Evolutionary conservation across 331 rosid species (phyloP), one percentile per base, ranked within the genome.

Genomic region (Ulmus americana): DNA sequence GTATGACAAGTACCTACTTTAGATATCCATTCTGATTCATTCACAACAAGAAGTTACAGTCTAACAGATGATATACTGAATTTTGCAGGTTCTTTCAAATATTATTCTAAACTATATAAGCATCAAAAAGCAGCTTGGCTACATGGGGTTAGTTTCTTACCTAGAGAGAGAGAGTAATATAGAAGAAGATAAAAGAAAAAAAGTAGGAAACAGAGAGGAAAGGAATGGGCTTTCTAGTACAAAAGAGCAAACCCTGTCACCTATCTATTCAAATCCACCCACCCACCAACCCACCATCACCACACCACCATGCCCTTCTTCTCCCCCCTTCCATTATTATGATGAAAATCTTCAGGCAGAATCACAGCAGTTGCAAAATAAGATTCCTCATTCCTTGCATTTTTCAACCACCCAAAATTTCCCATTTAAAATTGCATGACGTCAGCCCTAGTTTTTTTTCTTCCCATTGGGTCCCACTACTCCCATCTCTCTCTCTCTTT

Each of bases 291-390:
- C 76, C 68, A 78, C 78, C 69, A 74, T 77, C 78, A 70, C 70
- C 51, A 72, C 72, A 59, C 78, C 84, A 77, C 72, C 65, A 54
- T 12, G 47, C 75, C 80, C 67, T 71, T 48, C 15, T 10, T 77
- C 75, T 63, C 46, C 72, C 55, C 50, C 39, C 45, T 73, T 61
- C 79, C 77, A 85, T 74, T 68, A 74, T 63, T 68, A 80, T 75
- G 78, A 79, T 77, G 68, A 72, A 88, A 80, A 88, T 88, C 95
- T 90, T 70, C 73, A 62, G 74, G 74, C 84, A 87, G 95, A 90
- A 90, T 87, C 94, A 74, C 89, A 66, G 74, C 91, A 82, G 94
- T 78, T 9, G 64, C 50, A 52, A 50, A 59, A 83, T 73, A 69
- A 83, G 81, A 83, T 80, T 83, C 87, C 81, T 64, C 65, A 79